phyloP scores from a whole-genome alignment of 306 rosid species.

The Malus fusca region DNA sequence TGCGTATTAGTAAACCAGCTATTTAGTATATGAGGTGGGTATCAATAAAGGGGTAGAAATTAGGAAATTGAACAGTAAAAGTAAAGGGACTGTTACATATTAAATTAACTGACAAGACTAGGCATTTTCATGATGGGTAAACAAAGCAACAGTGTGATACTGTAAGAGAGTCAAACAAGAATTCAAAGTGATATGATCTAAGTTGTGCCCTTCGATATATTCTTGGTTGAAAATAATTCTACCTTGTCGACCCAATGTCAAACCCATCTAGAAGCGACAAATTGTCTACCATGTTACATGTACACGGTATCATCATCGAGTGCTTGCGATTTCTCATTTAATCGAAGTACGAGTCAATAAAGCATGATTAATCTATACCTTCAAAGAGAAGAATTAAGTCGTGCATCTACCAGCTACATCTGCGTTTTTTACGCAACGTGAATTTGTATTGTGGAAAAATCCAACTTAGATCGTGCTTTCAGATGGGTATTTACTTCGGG shows the following conservation, averaged over 20 bases:
- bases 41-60: neutral
- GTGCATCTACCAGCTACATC: neutral
- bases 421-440: neutral
- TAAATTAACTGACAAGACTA: neutral
- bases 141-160: neutral
- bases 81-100: neutral
- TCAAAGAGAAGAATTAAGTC: neutral
- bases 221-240: neutral
- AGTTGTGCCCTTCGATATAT: neutral
- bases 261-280: neutral
- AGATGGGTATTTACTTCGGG: neutral
- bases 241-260: neutral
- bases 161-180: conserved; percentile 3
- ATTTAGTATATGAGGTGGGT: accelerated
- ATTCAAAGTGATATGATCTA: neutral
- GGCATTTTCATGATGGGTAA: neutral
- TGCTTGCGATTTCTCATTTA: neutral
- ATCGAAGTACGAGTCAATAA: too few species aligned
- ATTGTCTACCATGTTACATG: neutral
- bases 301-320: neutral
- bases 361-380: neutral
- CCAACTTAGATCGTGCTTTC: neutral
- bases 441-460: neutral
- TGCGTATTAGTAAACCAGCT: too few species aligned
- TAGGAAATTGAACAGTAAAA: neutral